phyloP scores from a whole-genome alignment of 2,329 filamentous ascomycete species.

The Calonectria multiphialidica region DNA sequence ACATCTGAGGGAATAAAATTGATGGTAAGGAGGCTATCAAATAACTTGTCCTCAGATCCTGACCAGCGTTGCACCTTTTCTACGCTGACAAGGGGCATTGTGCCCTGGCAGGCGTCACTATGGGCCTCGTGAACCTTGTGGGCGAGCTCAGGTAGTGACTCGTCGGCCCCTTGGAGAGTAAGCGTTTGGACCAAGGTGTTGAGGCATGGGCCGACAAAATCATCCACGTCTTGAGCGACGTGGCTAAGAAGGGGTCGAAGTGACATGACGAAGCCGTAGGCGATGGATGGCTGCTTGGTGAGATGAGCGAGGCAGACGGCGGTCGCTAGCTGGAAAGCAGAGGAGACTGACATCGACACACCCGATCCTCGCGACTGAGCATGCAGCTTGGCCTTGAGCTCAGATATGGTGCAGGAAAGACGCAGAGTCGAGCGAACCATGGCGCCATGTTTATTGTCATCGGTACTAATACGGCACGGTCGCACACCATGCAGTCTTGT shows the following conservation, averaged over 20 bases:
- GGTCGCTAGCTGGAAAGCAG: background rate
- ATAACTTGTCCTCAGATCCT: background rate
- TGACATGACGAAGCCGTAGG: background rate
- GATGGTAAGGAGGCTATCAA: background rate
- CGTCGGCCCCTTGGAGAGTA: background rate
- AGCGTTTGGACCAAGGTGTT: background rate
- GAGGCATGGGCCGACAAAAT: background rate
- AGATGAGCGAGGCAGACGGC: background rate
- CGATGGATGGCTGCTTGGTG: background rate
- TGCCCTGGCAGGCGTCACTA: background rate
- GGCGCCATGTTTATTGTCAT: background rate
- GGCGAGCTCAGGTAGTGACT: background rate
- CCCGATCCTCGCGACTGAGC: background rate
- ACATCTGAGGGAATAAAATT: background rate
- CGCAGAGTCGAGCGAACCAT: background rate
- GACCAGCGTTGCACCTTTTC: background rate
- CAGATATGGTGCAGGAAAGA: background rate
- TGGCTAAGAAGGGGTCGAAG: background rate
- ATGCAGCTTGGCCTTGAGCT: background rate
- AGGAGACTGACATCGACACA: background rate
- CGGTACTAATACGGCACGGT: background rate
- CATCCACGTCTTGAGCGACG: background rate
- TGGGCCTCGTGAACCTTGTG: background rate
- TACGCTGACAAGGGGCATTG: background rate
- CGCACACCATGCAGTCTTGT: background rate